phyloP scores from a whole-genome alignment of 2,329 filamentous ascomycete genomes.

The Sclerotinia minor region DNA sequence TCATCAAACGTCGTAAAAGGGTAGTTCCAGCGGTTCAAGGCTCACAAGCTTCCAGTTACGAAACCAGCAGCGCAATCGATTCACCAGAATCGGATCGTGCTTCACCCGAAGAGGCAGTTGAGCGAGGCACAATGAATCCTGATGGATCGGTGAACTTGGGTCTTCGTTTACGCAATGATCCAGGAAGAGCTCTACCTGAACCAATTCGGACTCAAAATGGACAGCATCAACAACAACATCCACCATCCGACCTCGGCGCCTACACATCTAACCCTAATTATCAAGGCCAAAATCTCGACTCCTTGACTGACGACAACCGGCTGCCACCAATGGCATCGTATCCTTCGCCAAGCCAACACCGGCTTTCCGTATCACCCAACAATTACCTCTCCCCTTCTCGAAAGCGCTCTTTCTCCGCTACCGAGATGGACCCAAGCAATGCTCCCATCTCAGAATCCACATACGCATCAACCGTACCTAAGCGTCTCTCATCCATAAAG shows the following conservation, averaged over 20 bases:
- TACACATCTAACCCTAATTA: slow-evolving; percentile 44
- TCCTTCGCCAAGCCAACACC: slow-evolving; percentile 50
- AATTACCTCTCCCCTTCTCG: slow-evolving; percentile 60
- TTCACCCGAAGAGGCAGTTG: slow-evolving; percentile 34
- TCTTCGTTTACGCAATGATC: slow-evolving; percentile 49
- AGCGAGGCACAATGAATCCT: slow-evolving; percentile 57
- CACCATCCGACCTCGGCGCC: slow-evolving; percentile 49
- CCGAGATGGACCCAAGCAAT: slow-evolving; percentile 51
- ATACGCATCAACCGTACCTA: slow-evolving; percentile 47
- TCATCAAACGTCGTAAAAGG: slow-evolving; percentile 93
- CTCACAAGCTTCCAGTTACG: slow-evolving; percentile 47
- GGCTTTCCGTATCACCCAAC: slow-evolving; percentile 60
- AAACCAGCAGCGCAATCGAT: slow-evolving; percentile 45
- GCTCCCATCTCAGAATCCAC: slow-evolving; percentile 24
- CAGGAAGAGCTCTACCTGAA: slow-evolving; percentile 38
- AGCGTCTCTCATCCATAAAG: slow-evolving; percentile 73
- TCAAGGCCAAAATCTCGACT: slow-evolving; percentile 42
- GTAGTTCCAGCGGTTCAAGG: slow-evolving; percentile 75
- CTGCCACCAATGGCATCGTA: slow-evolving; percentile 51
- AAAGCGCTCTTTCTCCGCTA: slow-evolving; percentile 67
- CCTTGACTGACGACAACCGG: slow-evolving; percentile 57
- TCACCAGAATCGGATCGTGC: slow-evolving; percentile 42
- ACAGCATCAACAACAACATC: slow-evolving; percentile 32
- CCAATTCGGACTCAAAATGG: slow-evolving; percentile 36
- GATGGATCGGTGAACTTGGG: slow-evolving; percentile 67